Evolutionary conservation across 345 rosid species (phyloP), one percentile per base, ranked within the genome.

Genomic region (Euphorbia tirucalli): DNA sequence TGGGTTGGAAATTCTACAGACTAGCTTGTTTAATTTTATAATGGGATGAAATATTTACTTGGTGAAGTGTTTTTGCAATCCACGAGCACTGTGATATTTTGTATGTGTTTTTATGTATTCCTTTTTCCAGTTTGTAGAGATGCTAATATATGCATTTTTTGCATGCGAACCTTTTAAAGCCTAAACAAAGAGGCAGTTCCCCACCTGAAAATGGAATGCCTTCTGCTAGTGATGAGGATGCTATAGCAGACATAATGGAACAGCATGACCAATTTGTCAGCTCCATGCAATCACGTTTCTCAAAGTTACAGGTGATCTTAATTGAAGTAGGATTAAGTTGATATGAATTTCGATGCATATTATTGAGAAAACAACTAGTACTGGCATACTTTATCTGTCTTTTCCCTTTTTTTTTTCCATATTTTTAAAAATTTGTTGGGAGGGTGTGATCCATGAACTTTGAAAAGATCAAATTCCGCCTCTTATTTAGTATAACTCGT

Each of bases 241-340:
- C 79, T 50, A 71, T 81, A 73, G 85, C 83, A 68, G 93, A 88
- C 83, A 70, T 88, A 72, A 76, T 93, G 87, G 96, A 81, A 79
- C 87, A 82, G 18, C 99, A 90, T 83, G 87, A 82, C 61, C 96
- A 96, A 75, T 93, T 93, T 77, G 54, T 87, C 83, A 85, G 93
- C 91, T 86, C 92, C 50, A 88, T 96, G 97, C 93, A 88, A 64
- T 88, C 98, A 75, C 98, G 99, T 54, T 80, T 93, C 60, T 86
- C 91, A 22, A 96, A 89, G 83, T 82, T 96, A 85, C 97, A 96
- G 99, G 99, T 96, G 80, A 72, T 60, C 60, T 41, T 31, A n/a
- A 62, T 60, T 49, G 73, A 78, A 74, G 49, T 66, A 71, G 39
- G 48, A 14, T 57, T 55, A 55, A n/a, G 50, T 32, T 54, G 19